Evolutionary conservation across 805 yeast genomes (phyloP).

Genomic region (Zygoascus tannicola): DNA sequence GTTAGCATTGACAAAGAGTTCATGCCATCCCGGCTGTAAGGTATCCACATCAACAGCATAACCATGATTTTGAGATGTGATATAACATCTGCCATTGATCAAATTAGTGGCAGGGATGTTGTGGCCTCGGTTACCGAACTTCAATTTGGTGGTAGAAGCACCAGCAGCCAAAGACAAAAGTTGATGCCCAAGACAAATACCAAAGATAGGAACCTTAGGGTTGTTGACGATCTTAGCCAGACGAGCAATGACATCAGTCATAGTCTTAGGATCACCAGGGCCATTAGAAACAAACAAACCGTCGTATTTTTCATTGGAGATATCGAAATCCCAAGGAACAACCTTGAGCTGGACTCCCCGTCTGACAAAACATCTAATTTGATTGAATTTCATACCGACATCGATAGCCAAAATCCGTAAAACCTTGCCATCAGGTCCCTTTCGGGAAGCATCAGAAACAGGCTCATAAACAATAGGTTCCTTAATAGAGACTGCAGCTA

Average conservation of each 20-base stretch:
- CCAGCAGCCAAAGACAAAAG: slow-evolving; percentile 91
- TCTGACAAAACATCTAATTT: slow-evolving; percentile 89
- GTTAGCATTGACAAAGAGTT: slow-evolving; percentile 88
- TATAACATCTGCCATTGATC: slow-evolving; percentile 91
- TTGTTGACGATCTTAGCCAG: slow-evolving; percentile 49
- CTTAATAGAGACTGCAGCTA: slow-evolving; percentile 76
- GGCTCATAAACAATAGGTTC: slow-evolving; percentile 75
- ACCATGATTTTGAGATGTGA: slow-evolving; percentile 98
- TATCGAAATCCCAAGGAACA: slow-evolving; percentile 93
- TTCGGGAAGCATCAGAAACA: slow-evolving; percentile 39
- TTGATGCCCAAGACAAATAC: slow-evolving; percentile 98
- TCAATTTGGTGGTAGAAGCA: slow-evolving; percentile 82
- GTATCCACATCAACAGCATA: slow-evolving; percentile 85
- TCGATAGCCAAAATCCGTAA: slow-evolving; percentile 84
- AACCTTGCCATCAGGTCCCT: slow-evolving; percentile 64
- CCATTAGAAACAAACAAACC: slow-evolving; percentile 96
- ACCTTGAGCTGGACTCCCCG: slow-evolving; percentile 95
- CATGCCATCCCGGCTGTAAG: slow-evolving; percentile 76
- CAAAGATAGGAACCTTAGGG: slow-evolving; percentile 82
- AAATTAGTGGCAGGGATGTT: slow-evolving; percentile 91
- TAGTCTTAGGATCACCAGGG: slow-evolving; percentile 96
- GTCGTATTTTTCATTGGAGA: slow-evolving; percentile 71
- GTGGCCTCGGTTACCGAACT: slow-evolving; percentile 99
- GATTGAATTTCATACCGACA: slow-evolving; percentile 97
- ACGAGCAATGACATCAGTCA: slow-evolving; percentile 56